Evolutionary conservation across 2,329 filamentous ascomycete genomes (phyloP).

Genomic region (Penicillium sp.): DNA sequence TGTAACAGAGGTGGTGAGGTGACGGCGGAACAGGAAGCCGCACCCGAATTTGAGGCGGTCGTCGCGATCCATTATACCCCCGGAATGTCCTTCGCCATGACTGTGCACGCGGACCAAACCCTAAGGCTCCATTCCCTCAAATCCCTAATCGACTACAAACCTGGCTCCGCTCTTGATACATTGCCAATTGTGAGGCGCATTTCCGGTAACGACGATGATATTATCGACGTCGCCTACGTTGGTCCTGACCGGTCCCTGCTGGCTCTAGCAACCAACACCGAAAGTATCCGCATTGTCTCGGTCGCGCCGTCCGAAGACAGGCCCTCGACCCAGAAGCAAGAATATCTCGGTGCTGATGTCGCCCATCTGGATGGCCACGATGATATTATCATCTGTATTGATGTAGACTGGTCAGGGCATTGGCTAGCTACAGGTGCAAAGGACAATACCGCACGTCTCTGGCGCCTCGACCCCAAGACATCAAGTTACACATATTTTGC

Average conservation of each 20-base stretch:
- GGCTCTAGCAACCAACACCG: conserved; percentile 91
- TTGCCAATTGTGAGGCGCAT: conserved; percentile 73
- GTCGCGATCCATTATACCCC: conserved; percentile 71
- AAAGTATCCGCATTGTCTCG: conserved; percentile 87
- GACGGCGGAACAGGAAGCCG: conserved; percentile 71
- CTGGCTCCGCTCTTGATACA: conserved; percentile 57
- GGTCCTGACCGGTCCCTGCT: conserved; percentile 79
- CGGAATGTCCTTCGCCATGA: conserved; percentile 72
- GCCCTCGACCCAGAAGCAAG: conserved; percentile 42
- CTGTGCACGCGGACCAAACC: conserved; percentile 88
- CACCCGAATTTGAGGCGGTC: conserved; percentile 68
- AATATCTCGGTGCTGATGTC: conserved; percentile 88
- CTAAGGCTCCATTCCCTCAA: conserved; percentile 71
- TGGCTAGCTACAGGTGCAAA: conserved; percentile 97
- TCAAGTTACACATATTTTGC: conserved; percentile 80
- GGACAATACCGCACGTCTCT: conserved; percentile 91
- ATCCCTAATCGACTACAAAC: conserved; percentile 40
- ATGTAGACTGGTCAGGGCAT: conserved; percentile 94
- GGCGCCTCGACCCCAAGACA: conserved; percentile 79
- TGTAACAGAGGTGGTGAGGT: conserved; percentile 77
- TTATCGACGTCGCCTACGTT: conserved; percentile 91
- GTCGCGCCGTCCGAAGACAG: conserved; percentile 51
- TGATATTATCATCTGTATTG: conserved; percentile 93
- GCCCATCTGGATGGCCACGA: conserved; percentile 86
- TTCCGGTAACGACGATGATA: conserved; percentile 95